These are phyloP conservation scores for Mortierella sp. DNA, from an alignment of 371 early-diverging fungal genomes.

Conservation along the genomic window DNA sequence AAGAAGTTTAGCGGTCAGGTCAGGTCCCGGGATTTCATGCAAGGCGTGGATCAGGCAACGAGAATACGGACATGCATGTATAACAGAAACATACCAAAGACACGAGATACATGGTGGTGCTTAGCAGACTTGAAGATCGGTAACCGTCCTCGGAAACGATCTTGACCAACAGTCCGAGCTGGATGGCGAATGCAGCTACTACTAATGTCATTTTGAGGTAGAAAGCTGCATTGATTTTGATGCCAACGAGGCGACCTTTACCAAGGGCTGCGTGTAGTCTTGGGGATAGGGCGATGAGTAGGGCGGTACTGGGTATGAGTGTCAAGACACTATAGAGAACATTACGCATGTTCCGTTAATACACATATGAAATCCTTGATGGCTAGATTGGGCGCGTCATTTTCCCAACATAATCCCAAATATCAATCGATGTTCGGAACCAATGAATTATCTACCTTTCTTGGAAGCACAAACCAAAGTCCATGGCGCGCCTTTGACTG, in stretches of 20 bases:
- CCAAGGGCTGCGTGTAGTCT: conserved; percentile 56
- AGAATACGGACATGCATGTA: no score
- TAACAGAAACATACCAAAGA: conserved; percentile 18
- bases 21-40: no score
- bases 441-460: conserved; percentile 58
- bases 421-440: not conserved
- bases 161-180: conserved; percentile 19
- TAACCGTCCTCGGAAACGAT: conserved; percentile 1
- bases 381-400: not conserved
- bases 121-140: conserved; percentile 35
- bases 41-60: no score
- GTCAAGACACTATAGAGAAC: conserved; percentile 52
- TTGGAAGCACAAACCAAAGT: conserved; percentile 80
- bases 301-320: conserved; percentile 56
- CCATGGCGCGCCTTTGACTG: conserved; percentile 48
- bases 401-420: not conserved
- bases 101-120: conserved; percentile 22
- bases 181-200: conserved; percentile 17
- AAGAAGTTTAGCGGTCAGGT: conserved; percentile 2
- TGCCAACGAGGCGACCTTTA: conserved; percentile 32
- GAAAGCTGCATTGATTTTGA: not conserved
- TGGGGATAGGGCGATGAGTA: conserved; percentile 60
- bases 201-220: conserved; percentile 11
- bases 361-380: not conserved
- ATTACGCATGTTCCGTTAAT: no score